These are phyloP conservation scores for Eucalyptus cloeziana DNA, from an alignment of 345 rosid species.

Conservation along the genomic window DNA sequence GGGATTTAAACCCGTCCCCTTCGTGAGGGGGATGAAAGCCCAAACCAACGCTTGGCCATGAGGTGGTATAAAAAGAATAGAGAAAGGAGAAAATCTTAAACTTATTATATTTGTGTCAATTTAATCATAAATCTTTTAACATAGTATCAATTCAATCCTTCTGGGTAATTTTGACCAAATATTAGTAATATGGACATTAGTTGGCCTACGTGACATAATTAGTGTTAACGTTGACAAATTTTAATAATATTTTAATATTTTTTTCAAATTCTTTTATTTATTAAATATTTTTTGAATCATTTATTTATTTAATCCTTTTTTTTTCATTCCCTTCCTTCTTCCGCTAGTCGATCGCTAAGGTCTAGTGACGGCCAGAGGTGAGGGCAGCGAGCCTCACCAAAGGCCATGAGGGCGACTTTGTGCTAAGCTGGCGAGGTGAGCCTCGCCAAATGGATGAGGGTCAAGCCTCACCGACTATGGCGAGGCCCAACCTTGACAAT, in stretches of 20 bases:
- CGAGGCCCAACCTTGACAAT: too few species aligned
- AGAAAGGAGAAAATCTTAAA: too few species aligned
- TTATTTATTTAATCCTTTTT: rapidly evolving
- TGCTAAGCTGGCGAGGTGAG: rapidly evolving
- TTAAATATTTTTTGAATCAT: too few species aligned
- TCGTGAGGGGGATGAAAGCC: too few species aligned
- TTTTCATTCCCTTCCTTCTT: too few species aligned
- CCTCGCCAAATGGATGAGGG: rapidly evolving
- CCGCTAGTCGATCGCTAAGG: rapidly evolving
- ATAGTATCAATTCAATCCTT: rapidly evolving
- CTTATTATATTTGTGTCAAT: rapidly evolving
- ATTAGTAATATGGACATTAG: too few species aligned
- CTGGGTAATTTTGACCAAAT: rapidly evolving
- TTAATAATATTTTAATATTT: too few species aligned
- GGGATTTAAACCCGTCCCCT: too few species aligned
- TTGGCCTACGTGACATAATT: rapidly evolving
- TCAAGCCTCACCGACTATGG: rapidly evolving
- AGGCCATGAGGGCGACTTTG: rapidly evolving
- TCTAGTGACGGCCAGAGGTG: too few species aligned
- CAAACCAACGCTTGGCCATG: too few species aligned
- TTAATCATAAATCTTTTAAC: rapidly evolving
- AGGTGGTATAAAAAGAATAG: too few species aligned
- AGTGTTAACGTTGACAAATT: rapidly evolving
- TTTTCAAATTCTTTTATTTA: rapidly evolving
- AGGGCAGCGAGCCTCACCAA: rapidly evolving